A percentile compares a stretch with the other conserved stretches of the same genome.
These are phyloP conservation scores for Eucalyptus tenuipes DNA, from an alignment of 345 rosid genomes.

Conservation along the genomic window DNA sequence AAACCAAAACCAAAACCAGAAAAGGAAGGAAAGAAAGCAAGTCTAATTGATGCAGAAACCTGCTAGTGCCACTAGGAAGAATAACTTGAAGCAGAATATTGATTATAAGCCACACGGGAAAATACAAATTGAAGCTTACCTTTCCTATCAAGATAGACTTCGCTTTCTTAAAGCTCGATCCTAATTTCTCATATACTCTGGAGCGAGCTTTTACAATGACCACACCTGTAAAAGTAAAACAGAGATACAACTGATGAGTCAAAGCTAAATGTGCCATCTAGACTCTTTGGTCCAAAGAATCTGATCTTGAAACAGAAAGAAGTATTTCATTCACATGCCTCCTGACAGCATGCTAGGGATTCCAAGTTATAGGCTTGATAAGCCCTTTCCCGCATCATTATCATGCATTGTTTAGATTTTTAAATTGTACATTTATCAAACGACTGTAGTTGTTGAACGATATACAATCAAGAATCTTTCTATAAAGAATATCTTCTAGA, in stretches of 20 bases:
- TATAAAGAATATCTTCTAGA: not conserved
- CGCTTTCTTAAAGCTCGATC: conserved; percentile 80
- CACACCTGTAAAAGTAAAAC: conserved; percentile 52
- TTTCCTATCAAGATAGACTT: conserved; percentile 86
- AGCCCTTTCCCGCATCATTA: not conserved
- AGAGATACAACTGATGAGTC: not conserved
- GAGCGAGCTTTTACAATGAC: conserved; percentile 99
- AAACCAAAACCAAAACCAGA: not conserved
- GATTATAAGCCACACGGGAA: not conserved
- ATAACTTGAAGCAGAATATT: not conserved
- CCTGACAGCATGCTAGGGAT: not conserved
- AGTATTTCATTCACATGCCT: not conserved
- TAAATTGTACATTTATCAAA: not conserved
- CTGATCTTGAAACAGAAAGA: not conserved
- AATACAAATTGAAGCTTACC: conserved; percentile 20
- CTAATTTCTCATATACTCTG: conserved; percentile 93
- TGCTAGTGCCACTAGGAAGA: not conserved
- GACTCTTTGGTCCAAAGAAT: not conserved
- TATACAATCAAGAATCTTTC: not conserved
- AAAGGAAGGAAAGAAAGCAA: not conserved
- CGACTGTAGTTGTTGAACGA: not conserved
- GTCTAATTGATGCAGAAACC: not conserved
- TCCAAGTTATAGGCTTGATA: not conserved
- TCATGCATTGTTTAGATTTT: not conserved
- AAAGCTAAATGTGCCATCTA: not conserved